Conservation (phyloP, 768 basidiomycete genomes). For the Antrodiella citrinella region DNA sequence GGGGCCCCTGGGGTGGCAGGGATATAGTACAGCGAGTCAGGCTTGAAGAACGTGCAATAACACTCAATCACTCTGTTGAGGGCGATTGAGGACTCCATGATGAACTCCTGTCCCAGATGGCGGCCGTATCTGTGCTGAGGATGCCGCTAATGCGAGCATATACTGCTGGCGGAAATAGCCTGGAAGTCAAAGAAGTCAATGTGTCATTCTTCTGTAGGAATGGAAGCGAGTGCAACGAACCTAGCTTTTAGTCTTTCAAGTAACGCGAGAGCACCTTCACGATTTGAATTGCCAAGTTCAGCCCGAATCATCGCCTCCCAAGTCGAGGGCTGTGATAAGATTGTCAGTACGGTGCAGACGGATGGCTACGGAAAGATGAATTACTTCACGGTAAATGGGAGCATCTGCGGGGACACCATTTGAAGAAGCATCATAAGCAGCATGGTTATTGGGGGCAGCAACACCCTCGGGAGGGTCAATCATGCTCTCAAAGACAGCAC, state of each 20-base stretch:
- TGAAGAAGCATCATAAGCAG: constrained; percentile 44
- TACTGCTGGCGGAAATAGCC: constrained; percentile 72
- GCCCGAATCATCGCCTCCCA: constrained; percentile 96
- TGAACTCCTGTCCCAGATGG: constrained; percentile 29
- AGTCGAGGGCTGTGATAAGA: constrained; percentile 60
- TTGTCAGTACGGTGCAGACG: constrained; percentile 4
- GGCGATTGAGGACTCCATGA: background rate
- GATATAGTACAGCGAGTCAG: background rate
- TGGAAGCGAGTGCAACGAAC: constrained; percentile 29
- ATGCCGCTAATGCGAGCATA: constrained; percentile 75
- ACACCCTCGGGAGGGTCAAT: constrained; percentile 75
- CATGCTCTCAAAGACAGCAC: constrained; percentile 73
- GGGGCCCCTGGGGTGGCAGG: background rate
- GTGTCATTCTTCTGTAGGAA: background rate
- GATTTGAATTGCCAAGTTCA: constrained; percentile 74
- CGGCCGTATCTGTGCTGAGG: constrained; percentile 59
- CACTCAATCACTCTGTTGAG: background rate
- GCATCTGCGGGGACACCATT: constrained; percentile 32
- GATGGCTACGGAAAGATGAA: constrained; percentile 15
- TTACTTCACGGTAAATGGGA: constrained; percentile 79
- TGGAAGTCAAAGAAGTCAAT: constrained; percentile 20
- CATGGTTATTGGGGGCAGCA: constrained; percentile 85
- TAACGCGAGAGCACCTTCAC: constrained; percentile 58
- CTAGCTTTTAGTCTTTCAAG: constrained; percentile 67
- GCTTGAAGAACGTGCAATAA: background rate